Base-by-base conservation (phyloP, 2,329 filamentous ascomycete species). In the Teratosphaeria destructans region DNA sequence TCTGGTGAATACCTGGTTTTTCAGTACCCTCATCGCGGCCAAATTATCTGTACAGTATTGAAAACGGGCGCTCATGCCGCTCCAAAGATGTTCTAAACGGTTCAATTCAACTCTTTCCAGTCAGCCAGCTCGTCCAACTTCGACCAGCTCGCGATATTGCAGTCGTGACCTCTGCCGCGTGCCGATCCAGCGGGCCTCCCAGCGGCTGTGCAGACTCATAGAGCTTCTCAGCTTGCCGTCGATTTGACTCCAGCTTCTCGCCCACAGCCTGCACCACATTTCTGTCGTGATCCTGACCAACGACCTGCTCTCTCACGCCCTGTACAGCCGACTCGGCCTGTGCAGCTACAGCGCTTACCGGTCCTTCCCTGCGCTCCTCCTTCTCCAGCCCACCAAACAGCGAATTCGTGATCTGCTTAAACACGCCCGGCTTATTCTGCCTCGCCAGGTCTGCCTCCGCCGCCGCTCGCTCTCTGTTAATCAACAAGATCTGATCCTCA, bases 391-490 rank as follows among this genome's bases (percentile, higher is more conserved):
- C 71, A 10, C 70, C 65, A 54, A 71, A 74, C 19, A 76, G 35
- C 57, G 61, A 68, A 49, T 66, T 67, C 53, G 67, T 72, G 19
- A 68, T 65, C 54, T 68, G 65, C 62, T 69, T 71, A 56, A 74
- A 70, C 54, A 74, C 63, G 8, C 73, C 73, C 32, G 71, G 71
- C 61, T 69, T 65, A 52, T 70, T 69, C 67, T 70, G 69, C 60
- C 69, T 70, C 39, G 65, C 67, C 52, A 66, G 64, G 54, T 84
- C 82, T 52, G 79, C 77, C 66, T 81, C 82, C 64, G 85, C 78
- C 56, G 82, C 79, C 70, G 87, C 85, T 14, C 86, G 78, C 71
- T 90, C 86, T 71, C 76, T 73, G 54, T 78, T 74, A 37, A 83
- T 74, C 32, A 82, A 75, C 37, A 78, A 71, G n/a, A 77, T 72